These are phyloP conservation scores for Daldinia concentrica DNA, from an alignment of 495 filamentous ascomycete genomes.

Conservation along the genomic window DNA sequence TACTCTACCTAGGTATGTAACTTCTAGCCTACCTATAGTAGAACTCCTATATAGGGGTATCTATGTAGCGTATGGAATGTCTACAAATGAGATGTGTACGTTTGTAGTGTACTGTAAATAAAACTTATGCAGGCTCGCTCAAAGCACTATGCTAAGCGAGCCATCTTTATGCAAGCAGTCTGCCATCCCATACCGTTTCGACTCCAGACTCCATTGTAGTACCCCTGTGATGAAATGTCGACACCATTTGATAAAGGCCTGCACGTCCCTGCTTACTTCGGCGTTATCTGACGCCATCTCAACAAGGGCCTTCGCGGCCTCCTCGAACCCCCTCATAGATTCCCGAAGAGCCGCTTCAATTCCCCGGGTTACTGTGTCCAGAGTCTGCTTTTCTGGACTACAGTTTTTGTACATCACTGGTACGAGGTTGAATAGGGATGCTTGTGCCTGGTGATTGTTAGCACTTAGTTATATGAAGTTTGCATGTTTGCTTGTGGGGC, in stretches of 20 bases:
- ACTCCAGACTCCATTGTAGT: slow-evolving; percentile 44
- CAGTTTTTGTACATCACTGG: neutral
- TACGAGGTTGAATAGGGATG: slow-evolving; percentile 42
- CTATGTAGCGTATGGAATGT: no score
- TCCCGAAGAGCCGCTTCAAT: slow-evolving; percentile 23
- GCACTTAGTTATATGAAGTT: neutral
- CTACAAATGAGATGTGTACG: no score
- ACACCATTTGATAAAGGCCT: slow-evolving; percentile 41
- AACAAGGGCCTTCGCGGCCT: slow-evolving; percentile 23
- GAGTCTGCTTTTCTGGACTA: slow-evolving; percentile 27
- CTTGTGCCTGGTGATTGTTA: slow-evolving; percentile 30
- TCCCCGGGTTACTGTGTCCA: slow-evolving; percentile 31
- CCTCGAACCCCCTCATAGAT: slow-evolving; percentile 22
- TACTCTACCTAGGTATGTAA: neutral
- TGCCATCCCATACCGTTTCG: slow-evolving; percentile 45
- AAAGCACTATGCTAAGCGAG: slow-evolving; percentile 32
- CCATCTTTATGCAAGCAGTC: slow-evolving; percentile 40
- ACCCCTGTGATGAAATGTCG: slow-evolving; percentile 46
- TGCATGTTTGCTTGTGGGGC: neutral
- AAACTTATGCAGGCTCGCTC: neutral
- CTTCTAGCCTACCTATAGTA: neutral
- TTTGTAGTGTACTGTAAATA: no score
- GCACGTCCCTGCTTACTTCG: slow-evolving; percentile 34
- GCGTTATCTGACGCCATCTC: slow-evolving; percentile 22
- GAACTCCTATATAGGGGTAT: neutral